Conservation (phyloP, 768 basidiomycete genomes). For the Strobilomyces dryophilus region DNA sequence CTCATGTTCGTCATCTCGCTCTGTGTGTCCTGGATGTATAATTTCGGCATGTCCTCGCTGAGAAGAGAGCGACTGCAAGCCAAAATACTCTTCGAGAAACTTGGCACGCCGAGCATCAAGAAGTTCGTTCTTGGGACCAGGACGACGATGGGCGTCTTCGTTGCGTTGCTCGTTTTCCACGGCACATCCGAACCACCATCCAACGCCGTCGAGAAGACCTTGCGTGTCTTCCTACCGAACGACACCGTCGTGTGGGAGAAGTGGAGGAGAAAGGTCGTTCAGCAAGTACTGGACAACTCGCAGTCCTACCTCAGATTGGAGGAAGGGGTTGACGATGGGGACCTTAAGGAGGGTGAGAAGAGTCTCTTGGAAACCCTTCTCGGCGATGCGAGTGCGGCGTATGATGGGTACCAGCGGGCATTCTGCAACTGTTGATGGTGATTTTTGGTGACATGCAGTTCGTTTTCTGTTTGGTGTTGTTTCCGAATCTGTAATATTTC, state of each 20-base stretch:
- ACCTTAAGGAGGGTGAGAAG: neutral
- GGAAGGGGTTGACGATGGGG: neutral
- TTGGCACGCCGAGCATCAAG: slow-evolving; percentile 5
- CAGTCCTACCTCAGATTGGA: neutral
- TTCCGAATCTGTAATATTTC: neutral
- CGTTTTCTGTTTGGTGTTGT: neutral
- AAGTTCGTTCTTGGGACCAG: slow-evolving; percentile 16
- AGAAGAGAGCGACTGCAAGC: slow-evolving; percentile 23
- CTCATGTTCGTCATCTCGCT: slow-evolving; percentile 33
- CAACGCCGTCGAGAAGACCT: slow-evolving; percentile 1
- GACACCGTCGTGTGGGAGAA: slow-evolving; percentile 19
- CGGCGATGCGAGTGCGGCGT: slow-evolving; percentile 15
- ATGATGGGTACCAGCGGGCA: slow-evolving; percentile 1
- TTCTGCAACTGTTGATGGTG: neutral
- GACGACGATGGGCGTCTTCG: slow-evolving; percentile 14
- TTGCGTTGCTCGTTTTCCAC: slow-evolving; percentile 13
- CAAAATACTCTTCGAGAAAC: slow-evolving; percentile 15
- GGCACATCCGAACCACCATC: neutral
- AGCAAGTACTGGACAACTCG: slow-evolving; percentile 6
- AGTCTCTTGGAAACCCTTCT: slow-evolving; percentile 15
- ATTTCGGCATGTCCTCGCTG: slow-evolving; percentile 27
- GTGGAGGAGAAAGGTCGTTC: slow-evolving; percentile 19
- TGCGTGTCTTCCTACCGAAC: slow-evolving; percentile 15
- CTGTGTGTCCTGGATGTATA: slow-evolving; percentile 33
- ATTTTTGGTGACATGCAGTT: too few species aligned